Base-by-base conservation (phyloP, 2,329 filamentous ascomycete genomes). In the Ophiognomonia clavigignenti-juglandacearum region DNA sequence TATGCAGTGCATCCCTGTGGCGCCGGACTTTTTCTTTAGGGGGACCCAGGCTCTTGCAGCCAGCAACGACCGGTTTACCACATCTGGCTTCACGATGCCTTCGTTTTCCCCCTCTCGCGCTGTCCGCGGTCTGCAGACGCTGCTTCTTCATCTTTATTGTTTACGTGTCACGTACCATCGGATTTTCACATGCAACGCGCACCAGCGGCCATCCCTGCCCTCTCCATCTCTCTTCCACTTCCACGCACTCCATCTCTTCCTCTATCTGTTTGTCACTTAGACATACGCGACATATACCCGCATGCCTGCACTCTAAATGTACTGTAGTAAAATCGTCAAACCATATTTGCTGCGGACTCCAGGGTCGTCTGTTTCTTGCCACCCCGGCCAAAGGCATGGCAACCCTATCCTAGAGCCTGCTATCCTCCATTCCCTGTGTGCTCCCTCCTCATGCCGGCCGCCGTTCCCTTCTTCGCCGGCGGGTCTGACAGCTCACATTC, bases 1-100 rank as follows among this genome's bases (percentile, higher is more conserved):
- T n/a, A n/a, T n/a, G 31, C 27, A n/a, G n/a, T 22, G 19, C 9
- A 20, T 18, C 20, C 19, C 14, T 10, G 6, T 19, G 13, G 13
- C 13, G 29, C 10, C 29, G 14, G 13, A 32, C 18, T 10, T 19
- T n/a, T n/a, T n/a, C n/a, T n/a, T n/a, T n/a, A 3, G 3, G 20
- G 4, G 20, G 10, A 13, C 18, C n/a, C 19, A 23, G 4, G 10
- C 6, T 27, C 6, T 31, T 8, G 10, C 14, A 2, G 23, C 23
- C 18, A 22, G 19, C 18, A 13, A 31, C 23, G 8, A 18, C 24
- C 32, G 32, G 13, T n/a, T n/a, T n/a, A n/a, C n/a, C n/a, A n/a
- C n/a, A n/a, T n/a, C n/a, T n/a, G 13, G 16, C 18, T n/a, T 44
- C 42, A 38, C 34, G 42, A 44, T 44, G 23, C 16, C 42, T 23